A percentile compares a stretch with the other conserved stretches of the same genome.
These are phyloP conservation scores for Shiraia sp. DNA, from an alignment of 2,329 filamentous ascomycete genomes.

Conservation along the genomic window DNA sequence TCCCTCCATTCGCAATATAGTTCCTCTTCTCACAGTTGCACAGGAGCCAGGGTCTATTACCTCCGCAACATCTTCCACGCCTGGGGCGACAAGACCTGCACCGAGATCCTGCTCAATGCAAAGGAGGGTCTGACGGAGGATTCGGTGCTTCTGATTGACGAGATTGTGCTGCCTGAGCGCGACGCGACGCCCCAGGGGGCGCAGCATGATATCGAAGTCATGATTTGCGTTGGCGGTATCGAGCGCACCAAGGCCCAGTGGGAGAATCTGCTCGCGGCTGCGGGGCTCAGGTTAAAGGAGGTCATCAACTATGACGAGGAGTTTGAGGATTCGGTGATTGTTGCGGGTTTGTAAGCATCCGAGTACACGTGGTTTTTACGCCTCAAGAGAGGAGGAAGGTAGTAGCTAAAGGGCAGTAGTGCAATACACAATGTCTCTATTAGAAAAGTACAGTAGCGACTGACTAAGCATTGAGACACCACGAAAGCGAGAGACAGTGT, in stretches of 20 bases:
- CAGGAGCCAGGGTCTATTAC: constrained; percentile 43
- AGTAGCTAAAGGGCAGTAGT: too few relatives aligned
- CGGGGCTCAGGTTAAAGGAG: not conserved
- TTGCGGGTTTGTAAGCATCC: too few relatives aligned
- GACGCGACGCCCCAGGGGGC: constrained; percentile 38
- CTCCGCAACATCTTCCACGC: constrained; percentile 47
- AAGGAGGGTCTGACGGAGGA: constrained; percentile 37
- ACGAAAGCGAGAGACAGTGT: too few relatives aligned
- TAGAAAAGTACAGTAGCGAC: too few relatives aligned
- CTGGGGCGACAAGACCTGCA: constrained; percentile 41
- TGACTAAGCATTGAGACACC: too few relatives aligned
- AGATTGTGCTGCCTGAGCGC: constrained; percentile 30
- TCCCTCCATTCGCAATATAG: too few relatives aligned
- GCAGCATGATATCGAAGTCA: constrained; percentile 46
- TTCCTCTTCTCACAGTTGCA: too few relatives aligned
- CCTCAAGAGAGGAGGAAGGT: too few relatives aligned
- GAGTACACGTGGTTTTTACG: too few relatives aligned
- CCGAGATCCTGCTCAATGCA: constrained; percentile 42
- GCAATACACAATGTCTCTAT: too few relatives aligned
- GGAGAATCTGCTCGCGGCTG: constrained; percentile 22
- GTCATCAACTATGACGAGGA: constrained; percentile 4
- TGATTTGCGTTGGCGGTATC: constrained; percentile 36
- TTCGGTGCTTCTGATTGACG: constrained; percentile 49
- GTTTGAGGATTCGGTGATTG: constrained; percentile 4
- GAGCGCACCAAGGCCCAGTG: constrained; percentile 46